Percentiles rank a stretch among this genome's conserved stretches.
These are phyloP conservation scores for Aspergillus versicolor DNA, from an alignment of 2,329 filamentous ascomycete species.

Conservation along the genomic window DNA sequence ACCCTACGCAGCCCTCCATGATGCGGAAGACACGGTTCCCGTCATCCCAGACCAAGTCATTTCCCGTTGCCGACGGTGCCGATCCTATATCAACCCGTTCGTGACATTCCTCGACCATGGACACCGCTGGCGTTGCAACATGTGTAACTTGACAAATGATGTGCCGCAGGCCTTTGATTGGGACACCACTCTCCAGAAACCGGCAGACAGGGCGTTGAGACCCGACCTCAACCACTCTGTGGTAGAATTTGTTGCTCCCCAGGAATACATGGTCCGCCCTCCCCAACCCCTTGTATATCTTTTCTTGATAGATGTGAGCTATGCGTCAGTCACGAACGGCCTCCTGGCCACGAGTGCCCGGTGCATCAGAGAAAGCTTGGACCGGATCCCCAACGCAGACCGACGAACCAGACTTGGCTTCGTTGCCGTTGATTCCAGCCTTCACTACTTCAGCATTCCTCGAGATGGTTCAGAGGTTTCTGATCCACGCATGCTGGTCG, in stretches of 20 bases:
- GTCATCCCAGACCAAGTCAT: conserved; percentile 97
- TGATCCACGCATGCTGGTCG: conserved; percentile 87
- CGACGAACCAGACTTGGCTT: conserved; percentile 89
- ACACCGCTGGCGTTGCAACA: conserved; percentile 98
- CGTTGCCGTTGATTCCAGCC: conserved; percentile 87
- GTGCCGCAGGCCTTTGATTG: conserved; percentile 99
- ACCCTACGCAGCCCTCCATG: conserved; percentile 89
- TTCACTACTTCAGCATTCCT: conserved; percentile 95
- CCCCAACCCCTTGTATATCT: conserved; percentile 94
- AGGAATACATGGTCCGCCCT: conserved; percentile 98
- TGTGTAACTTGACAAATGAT: conserved; percentile 98
- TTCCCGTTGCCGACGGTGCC: conserved; percentile 89
- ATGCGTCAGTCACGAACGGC: conserved; percentile 82
- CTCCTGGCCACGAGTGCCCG: conserved; percentile 88
- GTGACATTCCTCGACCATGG: conserved; percentile 96
- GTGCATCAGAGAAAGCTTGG: conserved; percentile 91
- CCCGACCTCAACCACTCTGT: conserved; percentile 94
- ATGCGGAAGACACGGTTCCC: conserved; percentile 85
- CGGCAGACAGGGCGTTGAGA: conserved; percentile 86
- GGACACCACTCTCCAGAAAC: conserved; percentile 89
- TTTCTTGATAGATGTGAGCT: conserved; percentile 94
- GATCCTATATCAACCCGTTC: conserved; percentile 97
- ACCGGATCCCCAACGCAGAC: conserved; percentile 97
- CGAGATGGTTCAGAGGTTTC: conserved; percentile 81
- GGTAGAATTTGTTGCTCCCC: conserved; percentile 94